Base-by-base conservation (phyloP, 208 protist species). In the Leishmania amazonensis region DNA sequence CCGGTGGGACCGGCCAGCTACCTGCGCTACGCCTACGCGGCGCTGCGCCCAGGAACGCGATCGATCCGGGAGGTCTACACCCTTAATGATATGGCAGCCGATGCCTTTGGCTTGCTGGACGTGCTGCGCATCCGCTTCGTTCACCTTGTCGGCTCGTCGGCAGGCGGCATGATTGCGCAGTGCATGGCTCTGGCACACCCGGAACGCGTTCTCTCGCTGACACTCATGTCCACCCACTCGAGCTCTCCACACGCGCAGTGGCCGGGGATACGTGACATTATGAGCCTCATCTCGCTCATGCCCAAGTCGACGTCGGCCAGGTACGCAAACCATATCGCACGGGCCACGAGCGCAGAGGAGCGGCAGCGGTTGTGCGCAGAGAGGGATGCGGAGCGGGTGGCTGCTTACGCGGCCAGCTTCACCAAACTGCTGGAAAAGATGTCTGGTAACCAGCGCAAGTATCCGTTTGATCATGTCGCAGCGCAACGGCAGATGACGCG, bases 91-190 rank as follows among this genome's bases (percentile, higher is more conserved):
- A 92, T 97, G 89, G 89, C 94, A 11, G 78, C 73, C 7, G 92
- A 97, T 72, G 81, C 82, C 19, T 81, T 96, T 57, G 85, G 86
- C n/a, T 84, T 97, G 60, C 81, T 97, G 24, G 80, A 86, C 38
- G 85, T 60, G 4, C 84, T 97, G 49, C 67, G 82, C 60, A 78
- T 91, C 7, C 31, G 21, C 11, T 15, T 67, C 21, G 82, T 64
- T 19, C 92, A 97, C 76, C 64, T 97, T 47, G 88, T 97, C 5
- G 94, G 94, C 31, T 86, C 85, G 60, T 96, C 86, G 8, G 81
- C 95, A 84, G 94, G 94, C 49, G 94, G 94, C 35, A 91, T 94
- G 76, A 91, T 97, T 75, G 83, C 81, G 2, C 92, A 96, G 85
- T 81, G 80, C 76, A 87, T 97, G 79, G 91, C 84, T 28, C 85